phyloP scores from a whole-genome alignment of 495 filamentous ascomycete species.

The Annulohypoxylon nitens region DNA sequence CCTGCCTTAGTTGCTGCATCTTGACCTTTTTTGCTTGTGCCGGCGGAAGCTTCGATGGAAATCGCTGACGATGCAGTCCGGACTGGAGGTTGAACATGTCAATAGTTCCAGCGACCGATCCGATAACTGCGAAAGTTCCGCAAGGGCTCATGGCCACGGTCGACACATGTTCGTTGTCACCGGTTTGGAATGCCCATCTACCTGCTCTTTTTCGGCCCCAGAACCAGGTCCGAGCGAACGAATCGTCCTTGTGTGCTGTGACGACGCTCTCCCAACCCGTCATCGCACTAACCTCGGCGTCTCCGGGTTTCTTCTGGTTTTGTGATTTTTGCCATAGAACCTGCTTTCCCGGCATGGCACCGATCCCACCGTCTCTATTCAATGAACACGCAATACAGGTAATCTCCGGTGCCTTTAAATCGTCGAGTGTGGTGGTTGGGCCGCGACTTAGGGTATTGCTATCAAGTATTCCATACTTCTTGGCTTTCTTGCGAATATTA shows the following conservation, averaged over 20 bases:
- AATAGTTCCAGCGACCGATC: conserved; percentile 82
- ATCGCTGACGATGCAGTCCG: conserved; percentile 84
- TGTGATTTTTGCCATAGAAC: conserved; percentile 82
- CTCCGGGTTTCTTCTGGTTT: conserved; percentile 66
- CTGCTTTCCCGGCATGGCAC: conserved; percentile 75
- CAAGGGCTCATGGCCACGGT: conserved; percentile 90
- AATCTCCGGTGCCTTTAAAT: conserved; percentile 88
- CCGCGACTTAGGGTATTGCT: conserved; percentile 60
- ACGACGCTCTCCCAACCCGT: conserved; percentile 98
- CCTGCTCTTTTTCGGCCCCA: conserved; percentile 94
- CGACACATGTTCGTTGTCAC: conserved; percentile 85
- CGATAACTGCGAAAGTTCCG: conserved; percentile 94
- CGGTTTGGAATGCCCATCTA: conserved; percentile 90
- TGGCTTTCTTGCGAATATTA: conserved; percentile 82
- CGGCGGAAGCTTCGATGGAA: conserved; percentile 77
- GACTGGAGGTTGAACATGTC: conserved; percentile 98
- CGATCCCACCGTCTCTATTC: conserved; percentile 93
- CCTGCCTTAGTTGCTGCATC: conserved; percentile 63
- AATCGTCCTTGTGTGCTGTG: conserved; percentile 90
- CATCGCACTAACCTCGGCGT: conserved; percentile 71
- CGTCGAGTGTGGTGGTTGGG: conserved; percentile 72
- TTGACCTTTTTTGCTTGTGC: conserved; percentile 73
- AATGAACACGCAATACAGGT: conserved; percentile 90
- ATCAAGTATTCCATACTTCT: conserved; percentile 78
- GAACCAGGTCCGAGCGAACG: conserved; percentile 93